Evolutionary conservation across 2,329 filamentous ascomycete genomes (phyloP), one percentile per base, ranked within the genome.

Genomic region (Diplodia intermedia): DNA sequence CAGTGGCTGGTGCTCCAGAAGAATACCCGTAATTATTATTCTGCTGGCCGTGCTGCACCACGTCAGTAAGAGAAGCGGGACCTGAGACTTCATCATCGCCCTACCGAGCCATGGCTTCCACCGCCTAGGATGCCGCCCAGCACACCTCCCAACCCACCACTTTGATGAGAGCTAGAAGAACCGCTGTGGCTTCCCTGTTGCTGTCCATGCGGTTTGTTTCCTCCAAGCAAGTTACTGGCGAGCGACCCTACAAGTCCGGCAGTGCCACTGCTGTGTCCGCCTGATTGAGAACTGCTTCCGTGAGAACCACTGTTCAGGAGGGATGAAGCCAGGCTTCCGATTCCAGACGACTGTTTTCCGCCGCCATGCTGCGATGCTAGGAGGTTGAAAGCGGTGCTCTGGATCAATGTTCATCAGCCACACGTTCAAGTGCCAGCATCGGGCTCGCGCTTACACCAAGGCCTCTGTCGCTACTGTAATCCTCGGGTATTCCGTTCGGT

Each of bases 11-110:
- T 53, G 84, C 84, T 3, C 82, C 77, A 72, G 86, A 86, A 26
- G 86, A 87, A 76, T 90, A 90, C 38, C 88, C 89, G 75, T 86
- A 92, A 74, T 85, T 86, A 69, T 81, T 80, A 81, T 86, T 53
- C 20, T 50, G 40, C 47, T 68, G 60, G 8, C 43, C 53, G 38
- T 65, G 67, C 29, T 66, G 67, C 12, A 20, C 43, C 53, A 43
- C 36, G 20, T 63, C n/a, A 63, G 43, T 33, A 20, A 26, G 20
- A 31, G 29, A 23, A 38, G 43, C 29, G 29, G 26, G 29, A 57
- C 12, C 50, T 29, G 4, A 18, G 60, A n/a, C 4, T 23, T 29
- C 14, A 20, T 23, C n/a, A 23, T 49, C 31, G 20, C 71, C 76
- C 71, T 73, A 79, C 78, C 65, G 75, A 76, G 67, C 76, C 74